A percentile compares a stretch with the other conserved stretches of the same genome.
These are phyloP conservation scores for Aspergillus sp. DNA, from an alignment of 2,329 filamentous ascomycete species.

Conservation along the genomic window DNA sequence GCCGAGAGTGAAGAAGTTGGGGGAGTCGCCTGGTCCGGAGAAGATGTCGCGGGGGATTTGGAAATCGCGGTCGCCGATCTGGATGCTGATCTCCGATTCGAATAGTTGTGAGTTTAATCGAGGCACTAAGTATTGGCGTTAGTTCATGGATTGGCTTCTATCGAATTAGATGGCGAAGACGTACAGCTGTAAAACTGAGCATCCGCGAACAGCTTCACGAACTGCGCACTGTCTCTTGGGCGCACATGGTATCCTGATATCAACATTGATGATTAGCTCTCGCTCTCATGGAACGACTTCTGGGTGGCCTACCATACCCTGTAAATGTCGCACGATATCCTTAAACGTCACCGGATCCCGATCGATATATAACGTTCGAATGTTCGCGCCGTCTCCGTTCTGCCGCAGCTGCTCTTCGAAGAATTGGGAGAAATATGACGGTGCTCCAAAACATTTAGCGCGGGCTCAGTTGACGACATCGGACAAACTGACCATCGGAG, in stretches of 20 bases:
- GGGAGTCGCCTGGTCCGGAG: constrained; percentile 79
- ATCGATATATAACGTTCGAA: constrained; percentile 91
- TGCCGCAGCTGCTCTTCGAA: constrained; percentile 77
- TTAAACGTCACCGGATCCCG: constrained; percentile 85
- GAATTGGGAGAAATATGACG: constrained; percentile 94
- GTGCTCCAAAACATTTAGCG: constrained; percentile 66
- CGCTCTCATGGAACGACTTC: not conserved
- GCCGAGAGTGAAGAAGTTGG: constrained; percentile 92
- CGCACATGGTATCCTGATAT: constrained; percentile 72
- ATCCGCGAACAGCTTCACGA: constrained; percentile 89
- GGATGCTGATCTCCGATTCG: constrained; percentile 82
- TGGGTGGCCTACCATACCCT: constrained; percentile 50
- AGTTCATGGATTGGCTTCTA: not conserved
- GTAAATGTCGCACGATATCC: constrained; percentile 86
- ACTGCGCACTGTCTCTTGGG: constrained; percentile 79
- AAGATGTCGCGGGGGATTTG: constrained; percentile 89
- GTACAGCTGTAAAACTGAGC: constrained; percentile 88
- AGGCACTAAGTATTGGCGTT: constrained; percentile 61
- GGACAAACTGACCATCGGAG: constrained; percentile 62
- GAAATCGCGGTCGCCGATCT: constrained; percentile 83
- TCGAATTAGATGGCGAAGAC: constrained; percentile 25
- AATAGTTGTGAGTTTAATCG: constrained; percentile 88
- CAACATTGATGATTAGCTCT: not conserved
- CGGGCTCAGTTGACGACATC: constrained; percentile 3
- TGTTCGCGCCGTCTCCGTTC: constrained; percentile 56